Conservation (phyloP, 495 filamentous ascomycete species). For the Penicillium diatomitis region DNA sequence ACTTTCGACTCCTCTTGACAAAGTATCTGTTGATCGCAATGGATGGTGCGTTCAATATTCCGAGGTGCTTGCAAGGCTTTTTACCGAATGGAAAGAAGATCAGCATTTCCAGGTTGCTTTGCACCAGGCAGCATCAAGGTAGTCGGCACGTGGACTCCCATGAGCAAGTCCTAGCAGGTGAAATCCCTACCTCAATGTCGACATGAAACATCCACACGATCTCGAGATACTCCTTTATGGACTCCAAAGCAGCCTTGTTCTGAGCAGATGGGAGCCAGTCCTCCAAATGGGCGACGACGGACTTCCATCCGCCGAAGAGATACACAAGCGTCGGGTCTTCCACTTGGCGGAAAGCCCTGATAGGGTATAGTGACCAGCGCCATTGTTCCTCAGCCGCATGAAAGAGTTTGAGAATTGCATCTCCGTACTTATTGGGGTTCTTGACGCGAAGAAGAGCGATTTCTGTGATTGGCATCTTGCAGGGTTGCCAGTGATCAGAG, state of each 20-base stretch:
- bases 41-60: slow-evolving; percentile 32
- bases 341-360: slow-evolving; percentile 31
- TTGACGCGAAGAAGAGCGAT: slow-evolving; percentile 38
- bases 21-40: slow-evolving; percentile 36
- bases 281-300: slow-evolving; percentile 31
- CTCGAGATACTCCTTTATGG: slow-evolving; percentile 32
- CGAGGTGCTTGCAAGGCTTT: slow-evolving; percentile 5
- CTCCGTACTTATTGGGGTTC: slow-evolving; percentile 2
- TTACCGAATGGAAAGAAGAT: not conserved
- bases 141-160: too few species aligned
- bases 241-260: slow-evolving; percentile 33
- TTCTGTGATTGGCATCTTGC: slow-evolving; percentile 40
- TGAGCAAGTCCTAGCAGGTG: not conserved
- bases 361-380: slow-evolving; percentile 23
- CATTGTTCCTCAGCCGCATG: slow-evolving; percentile 27
- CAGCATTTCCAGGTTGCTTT: too few species aligned
- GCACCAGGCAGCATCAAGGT: too few species aligned
- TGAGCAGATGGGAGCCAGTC: slow-evolving; percentile 36
- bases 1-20: slow-evolving; percentile 29
- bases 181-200: slow-evolving; percentile 15
- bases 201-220: slow-evolving; percentile 33
- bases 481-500: too few species aligned
- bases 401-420: slow-evolving; percentile 14
- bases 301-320: slow-evolving; percentile 43
- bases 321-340: slow-evolving; percentile 40